These are phyloP conservation scores for Candida nanaspora DNA, from an alignment of 805 yeast genomes.

Conservation along the genomic window DNA sequence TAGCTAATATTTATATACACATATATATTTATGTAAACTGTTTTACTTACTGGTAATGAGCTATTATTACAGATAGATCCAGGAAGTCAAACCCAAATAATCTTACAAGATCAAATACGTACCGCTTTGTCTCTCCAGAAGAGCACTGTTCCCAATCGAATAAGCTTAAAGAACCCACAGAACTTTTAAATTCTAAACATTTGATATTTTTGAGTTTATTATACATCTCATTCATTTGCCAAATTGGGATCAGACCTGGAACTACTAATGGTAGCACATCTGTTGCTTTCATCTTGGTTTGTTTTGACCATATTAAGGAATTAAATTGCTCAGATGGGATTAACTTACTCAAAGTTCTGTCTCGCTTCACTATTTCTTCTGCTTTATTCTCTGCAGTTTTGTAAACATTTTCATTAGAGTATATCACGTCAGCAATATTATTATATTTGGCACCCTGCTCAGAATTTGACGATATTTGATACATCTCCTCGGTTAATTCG, in stretches of 20 bases:
- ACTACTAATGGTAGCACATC: constrained; percentile 32
- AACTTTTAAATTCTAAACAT: not conserved
- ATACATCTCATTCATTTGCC: constrained; percentile 28
- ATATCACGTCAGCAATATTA: constrained; percentile 2
- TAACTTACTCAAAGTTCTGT: not conserved
- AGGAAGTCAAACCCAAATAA: not conserved
- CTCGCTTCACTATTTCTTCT: not conserved
- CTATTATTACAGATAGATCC: not conserved
- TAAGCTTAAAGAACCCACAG: no score
- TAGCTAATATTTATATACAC: no score
- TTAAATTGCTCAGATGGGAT: not conserved
- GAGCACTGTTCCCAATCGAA: no score
- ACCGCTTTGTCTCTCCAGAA: no score
- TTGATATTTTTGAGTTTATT: no score
- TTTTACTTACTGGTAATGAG: not conserved
- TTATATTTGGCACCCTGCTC: constrained; percentile 4
- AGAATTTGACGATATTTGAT: constrained; percentile 2
- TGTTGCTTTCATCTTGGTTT: not conserved
- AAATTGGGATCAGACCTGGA: constrained; percentile 45
- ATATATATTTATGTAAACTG: no score
- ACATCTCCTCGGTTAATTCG: constrained; percentile 6
- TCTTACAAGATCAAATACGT: not conserved
- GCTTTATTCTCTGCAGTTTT: constrained; percentile 6
- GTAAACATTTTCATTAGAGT: constrained; percentile 9
- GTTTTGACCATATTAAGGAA: not conserved